phyloP scores from a whole-genome alignment of 805 yeast genomes.

The Limtongia smithiae region DNA sequence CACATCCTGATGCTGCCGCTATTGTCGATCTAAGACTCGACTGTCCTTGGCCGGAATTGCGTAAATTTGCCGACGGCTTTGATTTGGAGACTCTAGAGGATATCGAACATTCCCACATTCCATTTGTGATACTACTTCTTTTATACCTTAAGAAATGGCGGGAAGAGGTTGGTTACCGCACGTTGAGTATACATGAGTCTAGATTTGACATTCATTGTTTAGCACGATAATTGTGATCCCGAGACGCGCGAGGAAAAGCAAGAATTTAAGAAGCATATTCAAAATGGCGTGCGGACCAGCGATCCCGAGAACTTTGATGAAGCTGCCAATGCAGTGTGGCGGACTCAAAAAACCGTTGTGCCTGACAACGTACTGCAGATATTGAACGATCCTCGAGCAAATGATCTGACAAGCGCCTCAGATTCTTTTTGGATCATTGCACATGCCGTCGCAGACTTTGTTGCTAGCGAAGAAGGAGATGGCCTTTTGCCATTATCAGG shows the following conservation, averaged over 20 bases:
- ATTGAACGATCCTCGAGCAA: slow-evolving; percentile 21
- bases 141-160: slow-evolving; percentile 50
- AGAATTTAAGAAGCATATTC: slow-evolving; percentile 41
- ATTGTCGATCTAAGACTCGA: slow-evolving; percentile 68
- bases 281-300: slow-evolving; percentile 38
- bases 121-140: slow-evolving; percentile 60
- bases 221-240: slow-evolving; percentile 30
- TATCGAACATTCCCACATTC: slow-evolving; percentile 54
- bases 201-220: too few relatives aligned
- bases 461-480: slow-evolving; percentile 35
- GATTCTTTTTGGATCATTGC: slow-evolving; percentile 58
- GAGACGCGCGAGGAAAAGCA: slow-evolving; percentile 44
- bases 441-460: slow-evolving; percentile 52
- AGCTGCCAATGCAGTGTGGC: slow-evolving; percentile 46
- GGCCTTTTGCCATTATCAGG: slow-evolving; percentile 65
- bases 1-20: slow-evolving; percentile 62
- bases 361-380: slow-evolving; percentile 19
- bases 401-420: not conserved
- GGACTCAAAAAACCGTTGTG: slow-evolving; percentile 40
- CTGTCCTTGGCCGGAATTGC: slow-evolving; percentile 67
- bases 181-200: too few relatives aligned
- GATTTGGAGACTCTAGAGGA: slow-evolving; percentile 48
- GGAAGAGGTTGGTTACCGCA: slow-evolving; percentile 16
- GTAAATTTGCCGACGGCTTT: slow-evolving; percentile 47
- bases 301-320: slow-evolving; percentile 53